A percentile compares a stretch with the other conserved stretches of the same genome.
Evolutionary conservation across 257 asterid species (phyloP).

Genomic region (Solanum lignicaule): DNA sequence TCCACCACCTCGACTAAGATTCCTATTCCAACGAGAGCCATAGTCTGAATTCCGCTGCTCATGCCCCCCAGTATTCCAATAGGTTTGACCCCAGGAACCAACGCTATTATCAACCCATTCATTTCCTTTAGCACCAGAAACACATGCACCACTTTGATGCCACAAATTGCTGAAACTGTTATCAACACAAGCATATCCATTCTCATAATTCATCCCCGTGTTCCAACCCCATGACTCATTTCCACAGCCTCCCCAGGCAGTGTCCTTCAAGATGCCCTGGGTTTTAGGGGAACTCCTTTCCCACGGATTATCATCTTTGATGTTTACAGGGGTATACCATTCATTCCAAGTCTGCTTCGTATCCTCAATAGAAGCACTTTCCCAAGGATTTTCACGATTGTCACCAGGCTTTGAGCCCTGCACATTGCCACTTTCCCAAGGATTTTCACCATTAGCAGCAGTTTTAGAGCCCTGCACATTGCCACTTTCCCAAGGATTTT

Average conservation of each 20-base stretch:
- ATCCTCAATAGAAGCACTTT: slow-evolving; percentile 16
- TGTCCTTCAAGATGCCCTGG: slow-evolving; percentile 26
- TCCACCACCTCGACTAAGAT: slow-evolving; percentile 1
- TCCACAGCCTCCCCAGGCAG: slow-evolving; percentile 34
- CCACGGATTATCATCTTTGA: slow-evolving; percentile 46
- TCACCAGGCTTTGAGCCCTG: slow-evolving; percentile 8
- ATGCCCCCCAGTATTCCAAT: slow-evolving; percentile 14
- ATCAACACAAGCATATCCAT: slow-evolving; percentile 5
- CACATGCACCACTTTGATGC: slow-evolving; percentile 12
- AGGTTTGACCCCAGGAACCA: slow-evolving; percentile 18
- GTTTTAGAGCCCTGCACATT: slow-evolving; percentile 10
- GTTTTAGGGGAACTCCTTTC: slow-evolving; percentile 24
- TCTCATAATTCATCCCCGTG: slow-evolving; percentile 12
- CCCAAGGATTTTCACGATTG: slow-evolving; percentile 44
- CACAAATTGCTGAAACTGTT: slow-evolving; percentile 5
- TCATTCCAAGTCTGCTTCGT: slow-evolving; percentile 28
- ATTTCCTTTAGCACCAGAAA: slow-evolving; percentile 16
- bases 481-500: slow-evolving; percentile 53
- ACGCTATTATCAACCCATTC: slow-evolving; percentile 28
- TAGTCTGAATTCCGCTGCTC: slow-evolving; percentile 15
- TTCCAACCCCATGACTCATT: slow-evolving; percentile 34
- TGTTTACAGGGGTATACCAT: slow-evolving; percentile 24
- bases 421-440: slow-evolving; percentile 43
- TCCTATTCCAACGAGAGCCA: slow-evolving; percentile 19
- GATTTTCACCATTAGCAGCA: slow-evolving; percentile 23